Conservation (phyloP, 441 rosid species). For the Rhodomyrtus psidioides region DNA sequence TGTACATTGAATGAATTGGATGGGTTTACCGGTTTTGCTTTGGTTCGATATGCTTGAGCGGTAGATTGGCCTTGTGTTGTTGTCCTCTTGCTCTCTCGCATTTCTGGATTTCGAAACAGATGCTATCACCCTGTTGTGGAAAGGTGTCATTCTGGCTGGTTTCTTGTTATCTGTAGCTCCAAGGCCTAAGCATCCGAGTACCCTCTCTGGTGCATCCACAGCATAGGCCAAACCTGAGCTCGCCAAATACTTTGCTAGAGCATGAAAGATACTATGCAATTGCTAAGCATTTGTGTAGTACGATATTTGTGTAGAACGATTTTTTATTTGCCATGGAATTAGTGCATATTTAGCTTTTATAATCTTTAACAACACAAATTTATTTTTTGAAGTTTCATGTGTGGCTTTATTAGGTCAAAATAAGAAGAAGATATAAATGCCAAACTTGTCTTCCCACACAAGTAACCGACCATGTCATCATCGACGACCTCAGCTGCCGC, state of each 20-base stretch:
- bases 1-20: neutral
- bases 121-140: neutral
- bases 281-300: no score
- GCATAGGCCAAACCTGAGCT: slow-evolving; percentile 60
- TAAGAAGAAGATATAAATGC: no score
- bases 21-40: neutral
- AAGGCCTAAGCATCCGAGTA: slow-evolving; percentile 45
- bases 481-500: slow-evolving; percentile 21
- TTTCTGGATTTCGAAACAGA: neutral
- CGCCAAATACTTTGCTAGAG: slow-evolving; percentile 53
- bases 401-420: no score
- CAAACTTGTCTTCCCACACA: no score
- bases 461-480: slow-evolving; percentile 29
- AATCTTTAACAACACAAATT: no score
- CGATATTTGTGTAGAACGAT: no score
- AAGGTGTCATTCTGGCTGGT: neutral
- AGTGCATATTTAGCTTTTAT: no score
- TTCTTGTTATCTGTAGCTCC: slow-evolving; percentile 15
- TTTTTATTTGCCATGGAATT: no score
- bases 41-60: neutral
- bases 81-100: neutral
- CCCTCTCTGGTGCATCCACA: slow-evolving; percentile 85
- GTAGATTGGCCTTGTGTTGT: neutral
- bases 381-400: no score
- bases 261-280: no score